Conservation (phyloP, 768 basidiomycete genomes). For the Kwoniella dendrophila region DNA sequence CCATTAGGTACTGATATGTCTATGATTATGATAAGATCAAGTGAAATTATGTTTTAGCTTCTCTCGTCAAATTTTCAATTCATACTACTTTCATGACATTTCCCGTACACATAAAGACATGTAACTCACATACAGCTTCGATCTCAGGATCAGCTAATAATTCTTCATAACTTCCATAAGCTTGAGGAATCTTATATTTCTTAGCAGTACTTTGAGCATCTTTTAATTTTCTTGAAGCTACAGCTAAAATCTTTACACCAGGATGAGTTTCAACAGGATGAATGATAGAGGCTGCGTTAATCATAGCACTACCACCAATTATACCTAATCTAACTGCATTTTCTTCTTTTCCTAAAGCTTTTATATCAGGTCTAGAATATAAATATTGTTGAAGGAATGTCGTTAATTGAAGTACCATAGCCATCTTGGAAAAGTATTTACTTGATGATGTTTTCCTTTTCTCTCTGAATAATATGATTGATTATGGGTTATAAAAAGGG, state of each 20-base stretch:
- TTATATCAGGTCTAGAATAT: constrained; percentile 13
- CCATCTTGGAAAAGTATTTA: constrained; percentile 11
- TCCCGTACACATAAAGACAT: not conserved
- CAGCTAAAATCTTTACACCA: constrained; percentile 12
- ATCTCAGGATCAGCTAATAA: constrained; percentile 15
- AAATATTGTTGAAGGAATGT: constrained; percentile 17
- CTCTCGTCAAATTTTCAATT: no score
- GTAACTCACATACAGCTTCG: constrained; percentile 14
- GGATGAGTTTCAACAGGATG: constrained; percentile 18
- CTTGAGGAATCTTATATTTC: constrained; percentile 7
- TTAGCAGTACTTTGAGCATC: constrained; percentile 13
- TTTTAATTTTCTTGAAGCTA: constrained; percentile 8
- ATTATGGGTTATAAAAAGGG: not conserved
- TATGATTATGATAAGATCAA: not conserved
- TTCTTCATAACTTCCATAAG: constrained; percentile 20
- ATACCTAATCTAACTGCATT: constrained; percentile 9
- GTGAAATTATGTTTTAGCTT: no score
- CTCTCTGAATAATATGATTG: no score
- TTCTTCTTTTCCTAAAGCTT: constrained; percentile 4
- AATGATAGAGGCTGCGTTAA: constrained; percentile 16
- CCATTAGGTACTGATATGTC: constrained; percentile 12
- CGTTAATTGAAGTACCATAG: constrained; percentile 19
- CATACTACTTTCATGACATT: no score
- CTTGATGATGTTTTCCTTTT: not conserved
- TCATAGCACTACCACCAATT: constrained; percentile 15